phyloP scores from a whole-genome alignment of 495 filamentous ascomycete genomes.

The Tuber melanosporum region DNA sequence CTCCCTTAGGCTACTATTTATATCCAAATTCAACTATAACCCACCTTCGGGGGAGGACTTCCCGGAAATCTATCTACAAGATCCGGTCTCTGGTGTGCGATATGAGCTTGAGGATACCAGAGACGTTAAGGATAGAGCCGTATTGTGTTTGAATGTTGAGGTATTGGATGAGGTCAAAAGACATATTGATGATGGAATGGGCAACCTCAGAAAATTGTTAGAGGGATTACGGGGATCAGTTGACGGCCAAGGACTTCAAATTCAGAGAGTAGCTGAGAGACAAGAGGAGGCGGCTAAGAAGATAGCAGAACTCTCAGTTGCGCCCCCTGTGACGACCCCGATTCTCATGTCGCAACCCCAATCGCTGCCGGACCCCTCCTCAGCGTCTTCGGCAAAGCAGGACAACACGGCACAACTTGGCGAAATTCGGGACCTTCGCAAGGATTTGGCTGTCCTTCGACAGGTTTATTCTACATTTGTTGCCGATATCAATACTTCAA shows the following conservation, averaged over 20 bases:
- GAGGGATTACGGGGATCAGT: slow-evolving; percentile 73
- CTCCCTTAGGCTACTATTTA: slow-evolving; percentile 90
- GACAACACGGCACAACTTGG: slow-evolving; percentile 54
- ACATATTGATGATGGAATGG: slow-evolving; percentile 88
- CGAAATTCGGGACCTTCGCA: slow-evolving; percentile 74
- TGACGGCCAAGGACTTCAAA: slow-evolving; percentile 66
- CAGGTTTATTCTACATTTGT: slow-evolving; percentile 90
- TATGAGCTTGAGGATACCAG: slow-evolving; percentile 89
- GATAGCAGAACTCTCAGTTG: slow-evolving; percentile 70
- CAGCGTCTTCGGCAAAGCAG: slow-evolving; percentile 35
- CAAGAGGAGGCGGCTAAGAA: slow-evolving; percentile 89
- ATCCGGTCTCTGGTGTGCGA: slow-evolving; percentile 85
- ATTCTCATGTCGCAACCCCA: slow-evolving; percentile 39
- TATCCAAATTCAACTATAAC: slow-evolving; percentile 98
- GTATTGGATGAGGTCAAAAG: slow-evolving; percentile 93
- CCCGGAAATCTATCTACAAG: slow-evolving; percentile 96
- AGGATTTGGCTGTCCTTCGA: slow-evolving; percentile 84
- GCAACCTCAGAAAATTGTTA: slow-evolving; percentile 68
- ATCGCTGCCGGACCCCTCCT: slow-evolving; percentile 43
- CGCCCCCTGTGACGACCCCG: slow-evolving; percentile 50
- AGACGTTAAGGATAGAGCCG: slow-evolving; percentile 93
- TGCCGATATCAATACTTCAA: slow-evolving; percentile 78
- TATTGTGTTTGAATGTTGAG: slow-evolving; percentile 89
- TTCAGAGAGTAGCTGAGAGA: slow-evolving; percentile 83
- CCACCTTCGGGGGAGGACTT: slow-evolving; percentile 89